These are phyloP conservation scores for Trametes meyenii DNA, from an alignment of 768 basidiomycete species.

Conservation along the genomic window DNA sequence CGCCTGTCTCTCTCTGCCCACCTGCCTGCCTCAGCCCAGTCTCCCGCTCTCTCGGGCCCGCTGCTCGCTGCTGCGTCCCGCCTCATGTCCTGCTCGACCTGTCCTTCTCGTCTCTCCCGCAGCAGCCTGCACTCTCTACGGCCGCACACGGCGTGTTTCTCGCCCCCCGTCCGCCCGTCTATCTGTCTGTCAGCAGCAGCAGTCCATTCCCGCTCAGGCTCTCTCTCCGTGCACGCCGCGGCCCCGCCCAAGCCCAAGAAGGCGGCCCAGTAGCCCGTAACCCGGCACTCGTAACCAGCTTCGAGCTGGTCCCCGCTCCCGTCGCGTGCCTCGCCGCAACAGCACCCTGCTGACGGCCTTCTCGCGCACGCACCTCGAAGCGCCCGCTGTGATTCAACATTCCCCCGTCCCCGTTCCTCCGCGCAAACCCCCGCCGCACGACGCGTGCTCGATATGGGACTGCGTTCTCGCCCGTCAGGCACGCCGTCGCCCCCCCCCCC, in stretches of 20 bases:
- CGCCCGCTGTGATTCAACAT: not conserved
- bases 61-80: not conserved
- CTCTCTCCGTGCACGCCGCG: not conserved
- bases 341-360: constrained; percentile 3
- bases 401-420: constrained; percentile 10
- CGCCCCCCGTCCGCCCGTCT: not conserved
- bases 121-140: constrained; percentile 2
- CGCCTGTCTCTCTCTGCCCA: not conserved
- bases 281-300: no score
- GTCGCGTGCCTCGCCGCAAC: constrained; percentile 7
- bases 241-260: no score
- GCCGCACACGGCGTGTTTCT: constrained; percentile 3
- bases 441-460: constrained; percentile 6
- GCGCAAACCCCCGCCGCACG: no score
- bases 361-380: not conserved
- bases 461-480: constrained; percentile 20
- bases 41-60: constrained; percentile 1
- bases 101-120: constrained; percentile 10
- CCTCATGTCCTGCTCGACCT: not conserved
- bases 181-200: not conserved
- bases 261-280: no score
- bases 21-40: not conserved
- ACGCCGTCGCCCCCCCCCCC: no score
- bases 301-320: constrained; percentile 1
- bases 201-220: not conserved